Conservation (phyloP, 192 early-diverging fungal species). For the Coemansia sp. region DNA sequence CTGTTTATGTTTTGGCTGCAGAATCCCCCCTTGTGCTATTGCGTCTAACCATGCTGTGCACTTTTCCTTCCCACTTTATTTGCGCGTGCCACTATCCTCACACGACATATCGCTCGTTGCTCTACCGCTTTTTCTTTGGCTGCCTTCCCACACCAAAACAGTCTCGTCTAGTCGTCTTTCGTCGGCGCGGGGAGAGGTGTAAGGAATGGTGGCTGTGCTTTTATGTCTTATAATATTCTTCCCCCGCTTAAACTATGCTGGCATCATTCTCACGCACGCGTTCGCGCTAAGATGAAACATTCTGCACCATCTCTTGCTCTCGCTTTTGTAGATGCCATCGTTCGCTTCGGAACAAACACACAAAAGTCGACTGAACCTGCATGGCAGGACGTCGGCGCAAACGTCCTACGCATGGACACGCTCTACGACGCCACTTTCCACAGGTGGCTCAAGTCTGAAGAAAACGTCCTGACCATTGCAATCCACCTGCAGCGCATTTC, state of each 20-base stretch:
- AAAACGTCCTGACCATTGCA: conserved; percentile 70
- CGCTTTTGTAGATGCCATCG: conserved; percentile 52
- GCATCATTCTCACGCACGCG: conserved; percentile 31
- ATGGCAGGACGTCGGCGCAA: conserved; percentile 73
- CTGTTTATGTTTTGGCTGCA: not conserved
- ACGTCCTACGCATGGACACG: conserved; percentile 73
- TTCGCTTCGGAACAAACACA: conserved; percentile 56
- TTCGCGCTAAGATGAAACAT: conserved; percentile 26
- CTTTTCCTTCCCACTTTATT: conserved; percentile 5
- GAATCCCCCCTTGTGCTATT: not conserved
- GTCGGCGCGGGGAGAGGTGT: not conserved
- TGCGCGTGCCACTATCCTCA: no score
- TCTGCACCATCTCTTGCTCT: not conserved
- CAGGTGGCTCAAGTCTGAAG: conserved; percentile 73
- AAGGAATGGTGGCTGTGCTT: not conserved
- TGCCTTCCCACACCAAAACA: conserved; percentile 6
- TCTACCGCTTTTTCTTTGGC: conserved; percentile 8
- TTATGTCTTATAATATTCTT: not conserved
- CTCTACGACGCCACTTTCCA: conserved; percentile 76
- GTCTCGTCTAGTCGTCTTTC: not conserved
- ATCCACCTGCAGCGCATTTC: conserved; percentile 73
- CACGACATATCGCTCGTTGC: not conserved
- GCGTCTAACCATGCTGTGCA: not conserved
- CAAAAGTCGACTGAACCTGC: conserved; percentile 52
- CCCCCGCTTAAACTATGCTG: not conserved